A percentile compares a stretch with the other conserved stretches of the same genome.
These are phyloP conservation scores for Pyronema omphalodes DNA, from an alignment of 495 filamentous ascomycete genomes.

Conservation along the genomic window DNA sequence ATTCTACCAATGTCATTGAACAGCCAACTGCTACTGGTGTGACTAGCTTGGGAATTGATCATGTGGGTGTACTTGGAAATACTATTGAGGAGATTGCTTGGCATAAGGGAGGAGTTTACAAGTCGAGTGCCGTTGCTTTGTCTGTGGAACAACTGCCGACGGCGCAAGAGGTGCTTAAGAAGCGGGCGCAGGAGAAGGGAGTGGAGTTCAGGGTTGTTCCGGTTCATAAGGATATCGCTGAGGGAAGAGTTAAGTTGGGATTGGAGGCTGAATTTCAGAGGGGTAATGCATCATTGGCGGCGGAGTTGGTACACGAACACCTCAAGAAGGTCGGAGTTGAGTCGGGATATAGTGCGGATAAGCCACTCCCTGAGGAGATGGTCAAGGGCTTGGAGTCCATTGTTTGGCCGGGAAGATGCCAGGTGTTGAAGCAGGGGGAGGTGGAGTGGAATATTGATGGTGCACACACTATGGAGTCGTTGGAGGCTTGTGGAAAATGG, in stretches of 20 bases:
- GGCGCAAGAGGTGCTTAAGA: conserved; percentile 48
- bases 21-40: conserved; percentile 57
- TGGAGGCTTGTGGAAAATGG: conserved; percentile 63
- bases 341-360: background rate
- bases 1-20: conserved; percentile 78
- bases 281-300: conserved; percentile 66
- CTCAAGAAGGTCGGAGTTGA: conserved; percentile 3
- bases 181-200: conserved; percentile 50
- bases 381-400: conserved; percentile 55
- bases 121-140: conserved; percentile 48
- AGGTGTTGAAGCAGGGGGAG: conserved; percentile 43
- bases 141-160: conserved; percentile 48
- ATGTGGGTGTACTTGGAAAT: conserved; percentile 55
- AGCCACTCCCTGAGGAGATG: conserved; percentile 24
- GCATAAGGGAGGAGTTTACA: conserved; percentile 94
- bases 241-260: conserved; percentile 43
- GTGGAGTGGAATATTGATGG: conserved; percentile 81
- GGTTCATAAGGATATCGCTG: conserved; percentile 41
- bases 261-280: conserved; percentile 70
- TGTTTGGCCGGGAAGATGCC: conserved; percentile 65
- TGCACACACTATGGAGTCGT: conserved; percentile 78
- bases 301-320: conserved; percentile 40
- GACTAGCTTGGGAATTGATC: conserved; percentile 78
- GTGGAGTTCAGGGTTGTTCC: conserved; percentile 42
- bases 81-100: conserved; percentile 88